A percentile compares a stretch with the other conserved stretches of the same genome.
Conservation (phyloP, 495 filamentous ascomycete genomes). For the Pseudevernia furfuracea region DNA sequence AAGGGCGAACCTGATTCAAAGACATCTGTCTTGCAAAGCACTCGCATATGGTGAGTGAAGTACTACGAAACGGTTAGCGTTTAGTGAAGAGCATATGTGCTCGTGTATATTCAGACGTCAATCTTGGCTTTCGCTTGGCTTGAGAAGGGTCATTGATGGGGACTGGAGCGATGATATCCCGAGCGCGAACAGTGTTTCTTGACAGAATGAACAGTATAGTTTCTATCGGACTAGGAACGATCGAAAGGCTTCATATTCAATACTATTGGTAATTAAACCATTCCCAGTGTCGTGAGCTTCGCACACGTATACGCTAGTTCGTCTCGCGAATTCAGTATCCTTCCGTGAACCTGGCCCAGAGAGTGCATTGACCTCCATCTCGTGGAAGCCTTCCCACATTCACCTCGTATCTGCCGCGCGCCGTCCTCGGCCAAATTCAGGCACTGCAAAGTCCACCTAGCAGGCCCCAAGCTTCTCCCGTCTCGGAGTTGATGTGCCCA, state of each 20-base stretch:
- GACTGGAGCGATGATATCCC: slow-evolving; percentile 1
- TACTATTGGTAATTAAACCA: not conserved
- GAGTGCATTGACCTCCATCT: not conserved
- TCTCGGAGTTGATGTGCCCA: not conserved
- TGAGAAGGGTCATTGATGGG: not conserved
- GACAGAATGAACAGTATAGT: not conserved
- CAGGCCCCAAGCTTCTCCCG: not conserved
- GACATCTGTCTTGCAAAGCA: not conserved
- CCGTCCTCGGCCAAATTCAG: not conserved
- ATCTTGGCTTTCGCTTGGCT: not conserved
- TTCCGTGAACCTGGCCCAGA: not conserved
- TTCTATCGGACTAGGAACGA: not conserved
- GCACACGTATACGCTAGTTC: not conserved
- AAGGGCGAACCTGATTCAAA: not conserved
- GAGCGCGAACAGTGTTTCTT: not conserved
- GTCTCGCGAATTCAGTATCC: not conserved
- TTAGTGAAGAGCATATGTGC: not conserved
- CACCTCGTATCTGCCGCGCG: not conserved
- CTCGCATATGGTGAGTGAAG: not conserved
- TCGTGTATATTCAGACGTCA: not conserved
- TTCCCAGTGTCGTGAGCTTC: not conserved
- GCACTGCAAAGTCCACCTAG: not conserved
- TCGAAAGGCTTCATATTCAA: not conserved
- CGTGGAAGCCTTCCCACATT: not conserved
- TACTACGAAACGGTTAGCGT: not conserved